A percentile compares a stretch with the other conserved stretches of the same genome.
phyloP scores from a whole-genome alignment of 257 asterid genomes.

The Cinchona pubescens region DNA sequence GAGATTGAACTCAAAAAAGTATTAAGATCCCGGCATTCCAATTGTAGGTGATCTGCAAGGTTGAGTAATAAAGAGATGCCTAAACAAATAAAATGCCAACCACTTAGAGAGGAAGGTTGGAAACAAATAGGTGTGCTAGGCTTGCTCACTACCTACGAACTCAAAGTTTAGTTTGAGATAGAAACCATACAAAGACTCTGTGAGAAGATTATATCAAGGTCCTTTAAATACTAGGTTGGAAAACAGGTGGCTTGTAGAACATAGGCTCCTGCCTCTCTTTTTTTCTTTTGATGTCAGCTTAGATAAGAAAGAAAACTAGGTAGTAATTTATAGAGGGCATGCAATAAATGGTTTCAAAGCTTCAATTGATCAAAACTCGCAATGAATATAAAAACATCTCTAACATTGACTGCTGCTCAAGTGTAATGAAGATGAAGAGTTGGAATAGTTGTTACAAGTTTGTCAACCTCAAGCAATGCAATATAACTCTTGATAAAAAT shows the following conservation, averaged over 20 bases:
- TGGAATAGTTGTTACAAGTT: too few species aligned
- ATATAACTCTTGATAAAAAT: not conserved
- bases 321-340: not conserved
- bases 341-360: not conserved
- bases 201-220: not conserved
- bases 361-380: not conserved
- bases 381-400: not conserved
- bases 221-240: not conserved
- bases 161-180: not conserved
- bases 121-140: not conserved
- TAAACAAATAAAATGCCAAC: not conserved
- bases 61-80: not conserved
- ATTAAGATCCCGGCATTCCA: not conserved
- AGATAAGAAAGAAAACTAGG: not conserved
- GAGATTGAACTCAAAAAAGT: constrained; percentile 2
- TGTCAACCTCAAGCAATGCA: not conserved
- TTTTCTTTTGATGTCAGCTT: not conserved
- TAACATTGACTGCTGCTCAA: not conserved
- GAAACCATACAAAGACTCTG: not conserved
- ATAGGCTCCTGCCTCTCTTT: not conserved
- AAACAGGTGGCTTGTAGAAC: not conserved
- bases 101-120: not conserved
- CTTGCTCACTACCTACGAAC: not conserved
- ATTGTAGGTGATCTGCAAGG: not conserved
- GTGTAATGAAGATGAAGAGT: not conserved